Evolutionary conservation across 257 asterid genomes (phyloP), one percentile per base, ranked within the genome.

Genomic region (Ligustrum vulgare): DNA sequence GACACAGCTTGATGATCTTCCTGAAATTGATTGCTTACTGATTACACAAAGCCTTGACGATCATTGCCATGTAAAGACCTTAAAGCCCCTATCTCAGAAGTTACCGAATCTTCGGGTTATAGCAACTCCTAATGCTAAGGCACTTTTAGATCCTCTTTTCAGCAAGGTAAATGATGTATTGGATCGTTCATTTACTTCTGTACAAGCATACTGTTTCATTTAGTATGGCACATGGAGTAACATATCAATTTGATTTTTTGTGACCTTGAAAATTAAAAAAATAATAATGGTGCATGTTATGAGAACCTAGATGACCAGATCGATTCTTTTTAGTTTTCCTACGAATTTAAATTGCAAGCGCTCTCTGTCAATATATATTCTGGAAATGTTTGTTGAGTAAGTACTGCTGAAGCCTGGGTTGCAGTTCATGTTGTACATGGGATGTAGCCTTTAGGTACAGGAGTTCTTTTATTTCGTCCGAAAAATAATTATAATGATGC

Each of bases 11-110:
- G 92, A 89, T 72, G 93, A 92, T 84, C 92, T 91, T 84, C 94
- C 98, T 75, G 87, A 86, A 78, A 82, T 94, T 11, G 80, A 94
- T 77, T 90, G 91, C 85, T 77, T 94, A 73, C 80, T 94, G n/a
- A 94, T 94, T 22, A 94, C 98, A 28, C 99, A 92, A 89, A 91
- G 98, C 84, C 97, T 94, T 66, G 98, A 94, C 60, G 99, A 94
- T 75, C 98, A 94, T 77, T 94, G 98, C 77, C 98, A 94, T 85
- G 77, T 94, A 80, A 92, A 83, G 77, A 94, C 99, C 33, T 77
- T 94, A 35, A 86, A 78, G 86, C 98, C 98, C 67, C 93, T 92
- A 43, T 92, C 98, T 16, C 82, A 83, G 66, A 94, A 84, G 87
- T 82, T 69, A 25, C 94, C 96, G 1, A 85, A 79, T 80, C 82